Evolutionary conservation across 2,329 filamentous ascomycete species (phyloP), one percentile per base, ranked within the genome.

Genomic region (Claviceps citrina): DNA sequence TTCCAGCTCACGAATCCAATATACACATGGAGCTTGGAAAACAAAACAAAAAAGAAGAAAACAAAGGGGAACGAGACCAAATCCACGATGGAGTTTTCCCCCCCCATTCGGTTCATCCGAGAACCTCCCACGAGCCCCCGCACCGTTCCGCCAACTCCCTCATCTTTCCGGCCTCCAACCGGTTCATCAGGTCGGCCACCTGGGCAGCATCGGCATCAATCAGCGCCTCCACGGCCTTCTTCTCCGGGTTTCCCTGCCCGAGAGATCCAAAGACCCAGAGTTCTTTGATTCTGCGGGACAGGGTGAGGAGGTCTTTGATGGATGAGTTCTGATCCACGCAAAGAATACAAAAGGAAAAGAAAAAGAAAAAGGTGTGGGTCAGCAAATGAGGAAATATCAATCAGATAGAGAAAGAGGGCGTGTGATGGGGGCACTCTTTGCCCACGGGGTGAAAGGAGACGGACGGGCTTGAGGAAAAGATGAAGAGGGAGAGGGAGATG

Each of bases 191-290:
- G 33, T 44, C 50, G 7, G 57, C 50, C 16, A 61, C 62, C 13
- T 48, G 51, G 19, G 49, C 45, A 18, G 63, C 60, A 43, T 65
- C 54, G 19, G 45, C 48, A 37, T 63, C 56, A 7, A 64, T 53
- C 42, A 50, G 51, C 36, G 56, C 57, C 35, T 63, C 59, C 43
- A 58, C 59, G 8, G 53, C 55, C 38, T 53, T 53, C 31, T 54
- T 52, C 31, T 55, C 53, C 16, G 52, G 51, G 42, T 64, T 59
- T 28, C 56, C 56, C 41, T 59, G 49, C 41, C 62, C 58, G 22
- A 67, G 57, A 36, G 65, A 53, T 0, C 64, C 58, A 41, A 64
- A 61, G 39, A 67, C 50, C 65, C 65, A 62, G 37, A 66, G 55
- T 51, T 69, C 57, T 46, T 68, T 66, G 53, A 67, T 56, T 36